Evolutionary conservation across 179 eudicot genomes (phyloP).

Genomic region (Silene coronaria): DNA sequence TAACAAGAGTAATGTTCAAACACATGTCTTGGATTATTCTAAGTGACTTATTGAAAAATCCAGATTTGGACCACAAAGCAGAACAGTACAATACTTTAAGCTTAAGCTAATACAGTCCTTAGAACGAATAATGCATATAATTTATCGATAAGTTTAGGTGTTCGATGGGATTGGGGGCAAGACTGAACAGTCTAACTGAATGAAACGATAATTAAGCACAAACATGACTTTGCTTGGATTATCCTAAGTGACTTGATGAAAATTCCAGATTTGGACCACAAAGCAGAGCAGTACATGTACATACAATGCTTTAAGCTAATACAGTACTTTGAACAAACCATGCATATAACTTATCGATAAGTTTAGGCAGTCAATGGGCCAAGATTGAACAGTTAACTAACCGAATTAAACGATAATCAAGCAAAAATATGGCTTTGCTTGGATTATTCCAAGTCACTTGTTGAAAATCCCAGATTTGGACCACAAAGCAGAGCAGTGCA

Average conservation of each 20-base stretch:
- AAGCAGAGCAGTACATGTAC: slow-evolving; percentile 22
- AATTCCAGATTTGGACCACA: slow-evolving; percentile 20
- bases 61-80: slow-evolving; percentile 25
- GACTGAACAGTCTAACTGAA: slow-evolving; percentile 25
- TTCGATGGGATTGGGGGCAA: slow-evolving; percentile 28
- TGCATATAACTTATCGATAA: slow-evolving; percentile 7
- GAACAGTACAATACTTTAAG: slow-evolving; percentile 30
- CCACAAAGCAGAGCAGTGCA: slow-evolving; percentile 23
- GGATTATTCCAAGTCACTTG: slow-evolving; percentile 14
- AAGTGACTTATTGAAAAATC: slow-evolving; percentile 10
- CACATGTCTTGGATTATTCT: slow-evolving; percentile 13
- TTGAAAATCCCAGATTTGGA: slow-evolving; percentile 15
- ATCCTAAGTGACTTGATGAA: slow-evolving; percentile 15
- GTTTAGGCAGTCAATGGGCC: slow-evolving; percentile 22
- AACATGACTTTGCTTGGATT: slow-evolving; percentile 11
- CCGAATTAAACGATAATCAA: slow-evolving; percentile 27
- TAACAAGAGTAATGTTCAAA: slow-evolving; percentile 3
- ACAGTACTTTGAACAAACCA: background rate
- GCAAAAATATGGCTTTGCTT: slow-evolving; percentile 23
- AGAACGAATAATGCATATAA: slow-evolving; percentile 3
- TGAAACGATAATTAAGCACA: slow-evolving; percentile 29
- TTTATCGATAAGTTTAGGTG: slow-evolving; percentile 15
- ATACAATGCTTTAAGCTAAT: slow-evolving; percentile 31
- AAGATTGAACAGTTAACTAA: slow-evolving; percentile 24
- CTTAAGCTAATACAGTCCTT: slow-evolving; percentile 25